Evolutionary conservation across 1,139 yeast species (phyloP).

Genomic region (Scheffersomyces illinoinensis): DNA sequence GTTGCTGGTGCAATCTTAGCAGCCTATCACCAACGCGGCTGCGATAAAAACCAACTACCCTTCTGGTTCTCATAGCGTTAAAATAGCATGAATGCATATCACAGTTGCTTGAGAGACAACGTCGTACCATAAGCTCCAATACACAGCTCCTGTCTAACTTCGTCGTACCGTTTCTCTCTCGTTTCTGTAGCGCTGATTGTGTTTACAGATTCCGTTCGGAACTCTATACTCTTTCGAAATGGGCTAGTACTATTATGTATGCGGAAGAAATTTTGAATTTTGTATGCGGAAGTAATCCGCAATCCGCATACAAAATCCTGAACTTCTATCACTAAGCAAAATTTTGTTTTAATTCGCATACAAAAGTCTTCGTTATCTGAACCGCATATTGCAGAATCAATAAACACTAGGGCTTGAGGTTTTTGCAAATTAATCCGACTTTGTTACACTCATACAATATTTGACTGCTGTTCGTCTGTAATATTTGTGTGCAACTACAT

Average conservation of each 20-base stretch:
- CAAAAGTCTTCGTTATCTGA: no score
- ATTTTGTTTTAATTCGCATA: not conserved
- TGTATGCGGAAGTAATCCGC: not conserved
- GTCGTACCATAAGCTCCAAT: not conserved
- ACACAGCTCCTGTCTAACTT: not conserved
- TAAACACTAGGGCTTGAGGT: not conserved
- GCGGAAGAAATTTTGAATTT: not conserved
- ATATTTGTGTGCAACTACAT: not conserved
- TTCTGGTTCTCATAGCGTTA: not conserved
- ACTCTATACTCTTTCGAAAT: not conserved
- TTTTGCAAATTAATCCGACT: not conserved
- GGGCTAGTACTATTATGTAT: not conserved
- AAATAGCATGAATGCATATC: not conserved
- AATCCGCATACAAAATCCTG: not conserved
- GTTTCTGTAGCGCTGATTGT: not conserved
- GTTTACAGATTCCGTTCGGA: not conserved
- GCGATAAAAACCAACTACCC: not conserved
- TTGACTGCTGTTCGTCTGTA: not conserved
- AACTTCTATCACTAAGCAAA: not conserved
- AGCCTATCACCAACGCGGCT: not conserved
- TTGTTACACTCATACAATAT: not conserved
- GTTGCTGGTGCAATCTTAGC: not conserved
- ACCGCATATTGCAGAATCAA: not conserved
- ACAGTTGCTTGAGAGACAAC: not conserved
- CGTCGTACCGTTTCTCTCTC: not conserved